Evolutionary conservation across 1,284 basidiomycete genomes (phyloP).

Genomic region (Lentinula novae-zelandiae): DNA sequence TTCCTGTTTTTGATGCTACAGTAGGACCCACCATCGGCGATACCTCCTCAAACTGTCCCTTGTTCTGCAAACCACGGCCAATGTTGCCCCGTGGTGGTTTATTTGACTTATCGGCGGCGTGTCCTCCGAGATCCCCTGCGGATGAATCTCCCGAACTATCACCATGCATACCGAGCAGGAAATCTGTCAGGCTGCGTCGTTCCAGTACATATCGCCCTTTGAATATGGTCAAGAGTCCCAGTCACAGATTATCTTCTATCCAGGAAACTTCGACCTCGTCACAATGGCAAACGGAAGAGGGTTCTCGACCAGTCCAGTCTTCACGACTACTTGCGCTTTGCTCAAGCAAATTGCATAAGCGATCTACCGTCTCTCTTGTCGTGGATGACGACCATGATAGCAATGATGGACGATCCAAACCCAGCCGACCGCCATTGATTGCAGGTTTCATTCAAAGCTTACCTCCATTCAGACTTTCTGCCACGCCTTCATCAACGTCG

Average conservation of each 20-base stretch:
- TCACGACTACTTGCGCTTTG: background rate
- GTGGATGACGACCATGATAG: background rate
- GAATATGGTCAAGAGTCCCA: background rate
- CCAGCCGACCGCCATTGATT: background rate
- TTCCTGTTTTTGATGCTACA: background rate
- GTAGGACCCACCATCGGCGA: background rate
- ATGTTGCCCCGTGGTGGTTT: background rate
- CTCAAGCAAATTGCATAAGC: background rate
- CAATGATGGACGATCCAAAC: background rate
- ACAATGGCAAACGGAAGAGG: background rate
- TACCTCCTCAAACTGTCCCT: background rate
- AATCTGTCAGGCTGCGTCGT: background rate
- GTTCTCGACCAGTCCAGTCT: background rate
- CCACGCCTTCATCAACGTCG: background rate
- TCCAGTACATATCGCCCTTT: background rate
- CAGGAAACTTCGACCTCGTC: background rate
- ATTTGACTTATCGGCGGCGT: background rate
- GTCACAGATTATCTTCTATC: background rate
- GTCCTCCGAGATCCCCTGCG: background rate
- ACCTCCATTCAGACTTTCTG: slow-evolving; percentile 1
- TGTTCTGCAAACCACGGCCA: background rate
- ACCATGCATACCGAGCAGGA: background rate
- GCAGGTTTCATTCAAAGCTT: slow-evolving; percentile 4
- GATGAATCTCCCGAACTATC: background rate
- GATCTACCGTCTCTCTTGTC: background rate